These are phyloP conservation scores for Aschersonia sp. DNA, from an alignment of 2,329 filamentous ascomycete genomes.

Conservation along the genomic window DNA sequence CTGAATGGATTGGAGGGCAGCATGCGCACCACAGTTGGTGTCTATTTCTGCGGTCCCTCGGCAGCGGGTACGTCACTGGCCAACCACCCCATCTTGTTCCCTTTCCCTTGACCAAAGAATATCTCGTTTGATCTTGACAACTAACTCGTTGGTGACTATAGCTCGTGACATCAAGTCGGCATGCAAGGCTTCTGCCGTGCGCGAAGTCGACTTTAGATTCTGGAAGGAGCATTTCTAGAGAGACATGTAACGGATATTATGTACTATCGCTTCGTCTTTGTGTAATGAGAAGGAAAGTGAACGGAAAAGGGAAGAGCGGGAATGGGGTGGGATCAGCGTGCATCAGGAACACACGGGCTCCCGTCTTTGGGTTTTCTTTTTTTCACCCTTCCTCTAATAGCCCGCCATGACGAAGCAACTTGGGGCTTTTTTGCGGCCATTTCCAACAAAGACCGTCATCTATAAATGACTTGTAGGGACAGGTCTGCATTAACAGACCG, in stretches of 20 bases:
- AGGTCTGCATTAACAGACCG: too few species aligned
- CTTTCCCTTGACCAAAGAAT: too few species aligned
- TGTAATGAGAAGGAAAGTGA: background rate
- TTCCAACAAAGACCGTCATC: too few species aligned
- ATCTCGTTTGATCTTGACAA: too few species aligned
- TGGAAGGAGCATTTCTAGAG: slow-evolving; percentile 87
- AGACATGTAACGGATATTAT: background rate
- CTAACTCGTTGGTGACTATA: slow-evolving; percentile 11
- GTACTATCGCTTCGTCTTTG: background rate
- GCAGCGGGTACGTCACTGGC: slow-evolving; percentile 35
- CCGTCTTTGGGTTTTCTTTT: too few species aligned
- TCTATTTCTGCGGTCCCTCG: slow-evolving; percentile 94
- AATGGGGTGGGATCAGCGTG: too few species aligned
- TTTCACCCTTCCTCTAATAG: too few species aligned
- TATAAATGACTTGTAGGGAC: too few species aligned
- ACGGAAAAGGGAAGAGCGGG: background rate
- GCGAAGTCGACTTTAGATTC: slow-evolving; percentile 85
- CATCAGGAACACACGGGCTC: too few species aligned
- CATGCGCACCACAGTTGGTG: slow-evolving; percentile 73
- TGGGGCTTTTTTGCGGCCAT: too few species aligned
- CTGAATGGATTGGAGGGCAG: slow-evolving; percentile 66
- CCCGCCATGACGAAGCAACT: too few species aligned
- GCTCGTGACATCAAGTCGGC: slow-evolving; percentile 78
- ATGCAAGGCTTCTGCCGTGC: slow-evolving; percentile 54
- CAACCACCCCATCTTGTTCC: background rate